Conservation (phyloP, 495 filamentous ascomycete species). For the Aspergillus taichungensis region DNA sequence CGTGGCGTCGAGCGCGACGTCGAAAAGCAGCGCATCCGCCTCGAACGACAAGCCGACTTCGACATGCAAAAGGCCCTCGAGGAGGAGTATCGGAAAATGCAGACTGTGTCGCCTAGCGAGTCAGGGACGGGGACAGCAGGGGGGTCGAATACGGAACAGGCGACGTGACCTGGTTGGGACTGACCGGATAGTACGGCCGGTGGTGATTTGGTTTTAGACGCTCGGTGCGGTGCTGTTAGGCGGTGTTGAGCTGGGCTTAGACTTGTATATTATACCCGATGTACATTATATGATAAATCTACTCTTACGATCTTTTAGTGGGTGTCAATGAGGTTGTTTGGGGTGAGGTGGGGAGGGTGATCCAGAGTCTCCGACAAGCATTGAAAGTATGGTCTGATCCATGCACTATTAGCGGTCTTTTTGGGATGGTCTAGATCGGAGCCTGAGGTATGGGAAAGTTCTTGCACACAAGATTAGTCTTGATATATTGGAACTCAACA, state of each 20-base stretch:
- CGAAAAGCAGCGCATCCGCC: slow-evolving; percentile 85
- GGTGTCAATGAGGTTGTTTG: too few relatives aligned
- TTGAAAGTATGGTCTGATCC: too few relatives aligned
- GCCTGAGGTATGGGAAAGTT: too few relatives aligned
- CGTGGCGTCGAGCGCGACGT: slow-evolving; percentile 88
- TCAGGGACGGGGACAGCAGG: background rate
- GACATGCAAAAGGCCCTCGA: slow-evolving; percentile 81
- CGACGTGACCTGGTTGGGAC: slow-evolving; percentile 3
- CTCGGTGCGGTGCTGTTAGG: background rate
- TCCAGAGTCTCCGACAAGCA: too few relatives aligned
- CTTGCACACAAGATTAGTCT: too few relatives aligned
- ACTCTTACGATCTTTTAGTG: background rate
- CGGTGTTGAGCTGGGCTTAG: too few relatives aligned
- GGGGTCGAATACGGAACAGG: slow-evolving; percentile 14
- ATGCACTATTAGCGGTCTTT: too few relatives aligned
- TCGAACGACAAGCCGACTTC: slow-evolving; percentile 84
- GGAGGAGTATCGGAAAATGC: slow-evolving; percentile 82
- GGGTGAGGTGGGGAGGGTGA: background rate
- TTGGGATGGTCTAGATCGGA: too few relatives aligned
- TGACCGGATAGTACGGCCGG: background rate
- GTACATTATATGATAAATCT: slow-evolving; percentile 4
- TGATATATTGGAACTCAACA: too few relatives aligned
- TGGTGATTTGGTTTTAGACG: slow-evolving; percentile 6
- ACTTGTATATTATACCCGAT: slow-evolving; percentile 11
- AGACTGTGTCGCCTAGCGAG: slow-evolving; percentile 47